Base-by-base conservation (phyloP, 2,329 filamentous ascomycete species). In the Beauveria caledonica region DNA sequence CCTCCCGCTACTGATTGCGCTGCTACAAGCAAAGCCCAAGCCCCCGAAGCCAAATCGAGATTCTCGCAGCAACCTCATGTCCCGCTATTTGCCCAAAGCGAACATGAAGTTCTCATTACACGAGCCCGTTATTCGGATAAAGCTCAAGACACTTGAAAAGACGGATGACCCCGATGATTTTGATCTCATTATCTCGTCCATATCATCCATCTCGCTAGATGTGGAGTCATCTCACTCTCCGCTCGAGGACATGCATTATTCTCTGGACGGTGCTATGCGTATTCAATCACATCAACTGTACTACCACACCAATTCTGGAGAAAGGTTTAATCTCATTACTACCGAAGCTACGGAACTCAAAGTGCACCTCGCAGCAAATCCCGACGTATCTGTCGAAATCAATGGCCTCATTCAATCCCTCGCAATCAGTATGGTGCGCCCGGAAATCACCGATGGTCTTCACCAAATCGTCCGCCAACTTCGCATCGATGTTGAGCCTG, bases 41-140 rank as follows among this genome's bases (percentile, higher is more conserved):
- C 64, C 70, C 1, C 68, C 68, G 5, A 69, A 63, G 54, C 51
- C 67, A 3, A 73, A 75, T n/a, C 72, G 71, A 51, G 74, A 79
- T 62, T 79, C 78, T 65, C 80, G 78, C 45, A 83, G 92, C 66
- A 81, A 85, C 58, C 77, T 99, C 39, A 88, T 99, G 33, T 96
- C 93, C 15, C 86, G 90, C n/a, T 81, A 97, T 3, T 78, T 99
- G 9, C 94, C 94, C 1, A 97, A 97, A 75, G 89, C 93, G 0
- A 96, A 84, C 68, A 88, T 97, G 72, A 99, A 97, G 70, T 86
- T 97, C 45, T 97, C 94, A 0, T 89, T 99, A 74, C 94, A 99
- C 69, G 94, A 99, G 71, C 94, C 94, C 1, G 95, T 99, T 17
- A 72, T 97, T 64, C 86, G 95, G 66, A 92, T 99, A 64, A 86